These are phyloP conservation scores for Fonsecaea erecta DNA, from an alignment of 2,329 filamentous ascomycete species.

Conservation along the genomic window DNA sequence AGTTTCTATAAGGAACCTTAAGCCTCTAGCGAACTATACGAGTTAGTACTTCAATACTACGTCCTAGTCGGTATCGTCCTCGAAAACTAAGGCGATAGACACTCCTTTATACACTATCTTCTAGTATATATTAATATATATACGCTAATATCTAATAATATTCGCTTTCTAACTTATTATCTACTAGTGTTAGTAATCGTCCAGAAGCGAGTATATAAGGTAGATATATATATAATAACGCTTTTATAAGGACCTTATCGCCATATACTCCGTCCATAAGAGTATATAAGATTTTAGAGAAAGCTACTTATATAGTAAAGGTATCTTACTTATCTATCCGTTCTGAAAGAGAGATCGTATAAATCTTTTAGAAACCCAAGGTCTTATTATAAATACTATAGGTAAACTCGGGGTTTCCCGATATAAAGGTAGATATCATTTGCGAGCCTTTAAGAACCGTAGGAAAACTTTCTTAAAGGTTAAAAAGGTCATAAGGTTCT, in stretches of 20 bases:
- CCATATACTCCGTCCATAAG: conserved; percentile 33
- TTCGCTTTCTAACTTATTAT: conserved; percentile 26
- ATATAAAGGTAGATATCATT: background rate
- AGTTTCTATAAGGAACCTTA: conserved; percentile 41
- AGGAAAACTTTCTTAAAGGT: background rate
- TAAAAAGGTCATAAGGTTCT: background rate
- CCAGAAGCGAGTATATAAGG: background rate
- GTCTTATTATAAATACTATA: conserved; percentile 21
- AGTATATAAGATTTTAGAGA: conserved; percentile 43
- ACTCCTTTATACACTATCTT: conserved; percentile 53
- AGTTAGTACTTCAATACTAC: conserved; percentile 57
- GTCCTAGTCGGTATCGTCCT: conserved; percentile 65
- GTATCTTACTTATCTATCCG: conserved; percentile 58
- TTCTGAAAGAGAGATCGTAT: conserved; percentile 53
- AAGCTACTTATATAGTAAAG: conserved; percentile 49
- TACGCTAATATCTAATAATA: conserved; percentile 44
- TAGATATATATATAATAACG: conserved; percentile 29
- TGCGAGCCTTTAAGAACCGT: background rate
- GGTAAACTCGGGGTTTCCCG: background rate
- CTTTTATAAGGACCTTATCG: conserved; percentile 28
- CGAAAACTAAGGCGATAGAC: conserved; percentile 57
- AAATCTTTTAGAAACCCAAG: conserved; percentile 46
- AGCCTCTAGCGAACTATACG: conserved; percentile 43
- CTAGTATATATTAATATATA: conserved; percentile 46
- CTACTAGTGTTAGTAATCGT: conserved; percentile 23